A percentile compares a stretch with the other conserved stretches of the same genome.
Conservation (phyloP, 2,329 filamentous ascomycete genomes). For the Botryosphaeria dothidea region DNA sequence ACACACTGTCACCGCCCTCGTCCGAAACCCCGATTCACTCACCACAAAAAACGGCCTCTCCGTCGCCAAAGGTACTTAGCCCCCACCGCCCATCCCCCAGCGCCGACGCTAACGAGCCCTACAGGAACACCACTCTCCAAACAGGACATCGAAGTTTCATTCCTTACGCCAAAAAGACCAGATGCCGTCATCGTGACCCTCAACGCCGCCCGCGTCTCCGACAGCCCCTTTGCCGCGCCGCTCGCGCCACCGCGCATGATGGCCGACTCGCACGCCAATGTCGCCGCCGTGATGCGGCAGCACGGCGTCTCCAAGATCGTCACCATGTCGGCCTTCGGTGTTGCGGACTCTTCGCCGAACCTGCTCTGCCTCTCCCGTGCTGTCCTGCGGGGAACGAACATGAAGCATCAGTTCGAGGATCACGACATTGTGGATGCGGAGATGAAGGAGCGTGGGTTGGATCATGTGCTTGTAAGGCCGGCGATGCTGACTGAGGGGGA, state of each 20-base stretch:
- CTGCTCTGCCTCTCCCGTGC: constrained; percentile 45
- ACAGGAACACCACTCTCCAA: constrained; percentile 31
- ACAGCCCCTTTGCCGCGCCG: constrained; percentile 51
- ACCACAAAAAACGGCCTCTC: constrained; percentile 36
- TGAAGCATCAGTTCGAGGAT: constrained; percentile 50
- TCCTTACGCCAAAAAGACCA: constrained; percentile 27
- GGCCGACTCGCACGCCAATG: constrained; percentile 43
- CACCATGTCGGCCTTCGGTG: constrained; percentile 54
- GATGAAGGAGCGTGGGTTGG: constrained; percentile 37
- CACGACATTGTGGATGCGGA: constrained; percentile 50
- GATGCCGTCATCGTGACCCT: constrained; percentile 53
- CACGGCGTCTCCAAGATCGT: constrained; percentile 46
- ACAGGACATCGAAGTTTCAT: constrained; percentile 40
- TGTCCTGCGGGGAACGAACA: constrained; percentile 50
- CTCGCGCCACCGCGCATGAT: constrained; percentile 50
- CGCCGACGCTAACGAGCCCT: neutral
- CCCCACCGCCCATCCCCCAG: neutral
- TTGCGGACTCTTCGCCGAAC: constrained; percentile 47
- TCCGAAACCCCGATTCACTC: constrained; percentile 42
- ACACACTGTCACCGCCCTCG: constrained; percentile 50
- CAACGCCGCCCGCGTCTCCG: constrained; percentile 46
- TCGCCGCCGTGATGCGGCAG: constrained; percentile 41
- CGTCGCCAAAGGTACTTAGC: constrained; percentile 42
- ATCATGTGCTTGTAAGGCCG: constrained; percentile 50
- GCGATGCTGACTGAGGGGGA: constrained; percentile 46